Conservation (phyloP, 176 grass and related monocot genomes). For the Urochloa ruziziensis region DNA sequence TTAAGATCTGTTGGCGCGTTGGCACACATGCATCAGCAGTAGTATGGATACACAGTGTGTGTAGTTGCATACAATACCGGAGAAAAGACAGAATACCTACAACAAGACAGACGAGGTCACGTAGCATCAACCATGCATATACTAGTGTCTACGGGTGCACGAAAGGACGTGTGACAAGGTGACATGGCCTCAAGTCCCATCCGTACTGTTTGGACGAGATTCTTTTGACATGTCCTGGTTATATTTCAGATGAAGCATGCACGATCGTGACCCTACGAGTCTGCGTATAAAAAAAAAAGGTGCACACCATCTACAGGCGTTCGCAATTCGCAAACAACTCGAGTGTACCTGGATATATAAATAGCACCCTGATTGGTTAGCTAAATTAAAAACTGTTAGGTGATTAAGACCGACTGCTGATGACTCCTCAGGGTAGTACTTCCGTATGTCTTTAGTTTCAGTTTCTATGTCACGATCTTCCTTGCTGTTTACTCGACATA, state of each 20-base stretch:
- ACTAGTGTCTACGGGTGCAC: constrained; percentile 2
- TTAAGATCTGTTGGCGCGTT: not conserved
- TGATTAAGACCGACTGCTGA: constrained; percentile 7
- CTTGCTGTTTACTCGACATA: not conserved
- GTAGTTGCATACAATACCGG: not conserved
- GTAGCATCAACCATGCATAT: constrained; percentile 27
- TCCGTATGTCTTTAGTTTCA: not conserved
- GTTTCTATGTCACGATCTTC: not conserved
- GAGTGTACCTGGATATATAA: not conserved
- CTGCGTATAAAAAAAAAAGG: not conserved
- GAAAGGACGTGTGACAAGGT: constrained; percentile 25
- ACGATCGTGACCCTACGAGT: not conserved
- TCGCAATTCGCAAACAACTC: not conserved
- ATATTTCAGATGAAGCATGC: too few relatives aligned
- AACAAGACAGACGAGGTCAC: not conserved
- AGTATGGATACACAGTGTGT: not conserved
- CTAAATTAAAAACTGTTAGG: not conserved
- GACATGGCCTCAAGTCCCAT: constrained; percentile 34
- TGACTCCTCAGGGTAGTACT: not conserved
- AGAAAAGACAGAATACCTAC: not conserved
- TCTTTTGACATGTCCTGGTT: constrained; percentile 22
- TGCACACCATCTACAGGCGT: not conserved
- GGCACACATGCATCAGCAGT: not conserved
- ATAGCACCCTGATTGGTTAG: not conserved
- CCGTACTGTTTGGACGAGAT: constrained; percentile 25